Evolutionary conservation across 495 filamentous ascomycete genomes (phyloP), one percentile per base, ranked within the genome.

Genomic region (Monascus purpureus): DNA sequence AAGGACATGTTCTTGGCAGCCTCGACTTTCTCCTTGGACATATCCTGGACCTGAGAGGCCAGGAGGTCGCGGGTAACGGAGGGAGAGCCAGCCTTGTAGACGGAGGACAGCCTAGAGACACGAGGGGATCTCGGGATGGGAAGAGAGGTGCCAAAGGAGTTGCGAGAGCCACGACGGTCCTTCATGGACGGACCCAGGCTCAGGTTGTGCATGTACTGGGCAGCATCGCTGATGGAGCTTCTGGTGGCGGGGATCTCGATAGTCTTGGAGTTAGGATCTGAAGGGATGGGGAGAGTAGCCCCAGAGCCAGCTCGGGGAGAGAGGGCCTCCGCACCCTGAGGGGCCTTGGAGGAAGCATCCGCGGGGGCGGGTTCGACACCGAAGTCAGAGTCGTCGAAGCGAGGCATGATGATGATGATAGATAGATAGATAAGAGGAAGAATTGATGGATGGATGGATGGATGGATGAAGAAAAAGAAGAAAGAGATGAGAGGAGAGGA

Each of bases 121-220:
- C 78, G 65, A 47, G 80, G 81, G 16, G 77, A 75, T 31, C 72
- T 59, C 18, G 80, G 81, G 37, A 86, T 87, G 24, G 80, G 81
- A 8, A 87, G 71, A 11, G 77, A 72, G 24, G 77, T 65, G 29
- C 80, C 80, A 43, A 87, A 84, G 8, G 80, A 85, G 68, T 84
- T 87, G 38, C 80, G 70, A 20, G 81, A 84, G 14, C 72, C 61
- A 29, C 80, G 61, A 22, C 79, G 62, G 33, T 76, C 70, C 50
- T 68, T 72, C 52, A 70, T 67, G 2, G 79, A 83, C 5, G 78
- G 79, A 2, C 67, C 52, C 17, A 75, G 49, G 39, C 73, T 80
- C 51, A 85, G 59, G 36, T 70, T 68, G 62, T 84, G 80, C 79
- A 84, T 83, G 55, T 74, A 75, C 32, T 69, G 58, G 15, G 71